Percentiles rank a stretch among this genome's conserved stretches.
phyloP scores from a whole-genome alignment of 2,329 filamentous ascomycete genomes.

The Coniella vitis region DNA sequence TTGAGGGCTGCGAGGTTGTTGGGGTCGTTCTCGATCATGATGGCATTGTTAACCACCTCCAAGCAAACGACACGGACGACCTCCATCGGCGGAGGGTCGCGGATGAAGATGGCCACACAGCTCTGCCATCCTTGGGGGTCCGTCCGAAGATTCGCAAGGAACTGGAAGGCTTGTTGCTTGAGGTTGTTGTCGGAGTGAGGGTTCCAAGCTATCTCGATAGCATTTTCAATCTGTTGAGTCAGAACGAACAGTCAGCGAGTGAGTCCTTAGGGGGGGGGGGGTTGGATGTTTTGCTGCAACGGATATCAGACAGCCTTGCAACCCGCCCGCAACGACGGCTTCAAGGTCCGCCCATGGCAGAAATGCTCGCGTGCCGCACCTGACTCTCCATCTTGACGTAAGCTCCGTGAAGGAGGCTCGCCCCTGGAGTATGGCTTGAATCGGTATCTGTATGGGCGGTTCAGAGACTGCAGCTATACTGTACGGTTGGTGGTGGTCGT shows the following conservation, averaged over 20 bases:
- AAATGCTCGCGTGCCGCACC: conserved; percentile 19
- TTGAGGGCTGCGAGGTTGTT: conserved; percentile 70
- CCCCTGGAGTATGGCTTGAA: conserved; percentile 5
- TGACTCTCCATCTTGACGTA: conserved; percentile 25
- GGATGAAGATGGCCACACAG: conserved; percentile 78
- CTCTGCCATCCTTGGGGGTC: conserved; percentile 86
- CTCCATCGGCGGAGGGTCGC: conserved; percentile 68
- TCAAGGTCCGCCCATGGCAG: background rate
- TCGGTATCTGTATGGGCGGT: conserved; percentile 1
- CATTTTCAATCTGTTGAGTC: conserved; percentile 72
- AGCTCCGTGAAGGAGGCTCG: conserved; percentile 16
- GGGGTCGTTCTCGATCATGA: conserved; percentile 72
- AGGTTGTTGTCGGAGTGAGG: conserved; percentile 67
- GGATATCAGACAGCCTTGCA: conserved; percentile 1
- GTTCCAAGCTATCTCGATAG: conserved; percentile 89
- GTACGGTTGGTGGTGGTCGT: conserved; percentile 18
- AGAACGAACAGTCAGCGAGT: background rate
- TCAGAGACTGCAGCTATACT: conserved; percentile 25
- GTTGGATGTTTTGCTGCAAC: too few relatives aligned
- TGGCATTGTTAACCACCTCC: conserved; percentile 87
- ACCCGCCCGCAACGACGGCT: conserved; percentile 7
- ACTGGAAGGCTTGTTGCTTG: conserved; percentile 77
- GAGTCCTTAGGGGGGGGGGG: background rate
- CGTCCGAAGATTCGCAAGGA: conserved; percentile 68
- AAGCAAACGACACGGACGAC: conserved; percentile 83